phyloP scores from a whole-genome alignment of 192 early-diverging fungal species.

The Hyaloraphidium curvatum region DNA sequence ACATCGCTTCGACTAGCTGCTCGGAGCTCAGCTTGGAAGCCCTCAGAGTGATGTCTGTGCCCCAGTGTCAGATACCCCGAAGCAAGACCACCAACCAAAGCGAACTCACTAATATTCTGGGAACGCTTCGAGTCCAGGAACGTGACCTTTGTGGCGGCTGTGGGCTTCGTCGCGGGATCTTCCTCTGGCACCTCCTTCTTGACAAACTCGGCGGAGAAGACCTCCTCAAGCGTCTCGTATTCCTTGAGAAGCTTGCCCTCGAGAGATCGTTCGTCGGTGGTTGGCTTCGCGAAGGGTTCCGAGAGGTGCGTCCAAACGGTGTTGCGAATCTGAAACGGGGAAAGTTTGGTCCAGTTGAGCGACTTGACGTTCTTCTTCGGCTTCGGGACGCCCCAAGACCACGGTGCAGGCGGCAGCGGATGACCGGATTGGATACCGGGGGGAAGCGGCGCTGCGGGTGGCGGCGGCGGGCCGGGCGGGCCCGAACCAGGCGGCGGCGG shows the following conservation, averaged over 20 bases:
- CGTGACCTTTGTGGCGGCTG: neutral
- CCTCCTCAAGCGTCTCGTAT: conserved; percentile 5
- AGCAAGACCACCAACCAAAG: too few species aligned
- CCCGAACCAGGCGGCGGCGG: neutral
- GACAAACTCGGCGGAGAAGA: conserved; percentile 6
- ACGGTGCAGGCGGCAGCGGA: too few species aligned
- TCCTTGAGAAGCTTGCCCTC: too few species aligned
- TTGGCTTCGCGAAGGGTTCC: neutral
- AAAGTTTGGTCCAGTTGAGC: conserved; percentile 5
- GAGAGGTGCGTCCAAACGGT: conserved; percentile 2
- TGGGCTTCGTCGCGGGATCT: too few species aligned
- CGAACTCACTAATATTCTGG: conserved; percentile 5
- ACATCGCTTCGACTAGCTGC: neutral
- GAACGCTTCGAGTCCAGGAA: conserved; percentile 2
- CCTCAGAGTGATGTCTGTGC: conserved; percentile 2
- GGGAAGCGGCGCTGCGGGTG: neutral
- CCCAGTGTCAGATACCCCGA: too few species aligned
- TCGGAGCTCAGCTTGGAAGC: neutral
- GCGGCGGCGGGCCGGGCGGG: neutral
- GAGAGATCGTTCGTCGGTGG: too few species aligned
- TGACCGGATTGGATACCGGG: too few species aligned
- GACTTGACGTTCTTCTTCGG: neutral
- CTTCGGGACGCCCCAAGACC: too few species aligned
- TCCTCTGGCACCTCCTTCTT: too few species aligned
- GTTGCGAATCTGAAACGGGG: neutral